phyloP scores from a whole-genome alignment of 768 basidiomycete genomes.

The Phaffia australis region DNA sequence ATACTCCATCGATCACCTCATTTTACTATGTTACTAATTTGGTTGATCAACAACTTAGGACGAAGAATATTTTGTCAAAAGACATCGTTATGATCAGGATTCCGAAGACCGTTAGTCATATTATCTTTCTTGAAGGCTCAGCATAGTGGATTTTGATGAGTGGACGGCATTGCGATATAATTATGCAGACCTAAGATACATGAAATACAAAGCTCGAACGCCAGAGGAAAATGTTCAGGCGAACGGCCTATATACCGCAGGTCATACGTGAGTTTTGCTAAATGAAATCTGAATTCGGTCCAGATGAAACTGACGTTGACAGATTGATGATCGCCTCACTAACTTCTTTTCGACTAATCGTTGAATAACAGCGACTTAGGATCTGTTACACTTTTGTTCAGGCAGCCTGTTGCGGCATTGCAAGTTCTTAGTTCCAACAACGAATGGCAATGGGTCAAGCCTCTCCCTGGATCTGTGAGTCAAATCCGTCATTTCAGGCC shows the following conservation, averaged over 20 bases:
- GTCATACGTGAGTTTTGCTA: conserved; percentile 5
- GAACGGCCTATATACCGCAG: conserved; percentile 6
- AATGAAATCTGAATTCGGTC: too few species aligned
- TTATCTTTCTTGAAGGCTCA: too few species aligned
- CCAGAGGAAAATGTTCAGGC: conserved; percentile 40
- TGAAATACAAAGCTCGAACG: conserved; percentile 47
- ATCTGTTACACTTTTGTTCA: conserved; percentile 47
- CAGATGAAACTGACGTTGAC: too few species aligned
- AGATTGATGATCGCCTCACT: too few species aligned
- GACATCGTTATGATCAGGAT: conserved; percentile 44
- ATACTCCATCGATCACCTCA: too few species aligned
- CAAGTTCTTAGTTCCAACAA: conserved; percentile 43
- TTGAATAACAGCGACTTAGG: conserved; percentile 49
- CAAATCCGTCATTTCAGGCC: too few species aligned
- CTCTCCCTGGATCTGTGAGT: too few species aligned
- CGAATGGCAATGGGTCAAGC: conserved; percentile 34
- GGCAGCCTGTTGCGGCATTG: conserved; percentile 49
- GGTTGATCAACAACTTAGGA: too few species aligned
- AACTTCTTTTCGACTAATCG: too few species aligned
- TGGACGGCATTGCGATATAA: too few species aligned
- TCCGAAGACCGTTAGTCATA: conserved; percentile 37
- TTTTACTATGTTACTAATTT: too few species aligned
- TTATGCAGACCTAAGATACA: conserved; percentile 45
- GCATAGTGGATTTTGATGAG: too few species aligned
- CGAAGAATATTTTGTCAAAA: conserved; percentile 45